Base-by-base conservation (phyloP, 805 yeast genomes). In the Kazachstania martiniae region DNA sequence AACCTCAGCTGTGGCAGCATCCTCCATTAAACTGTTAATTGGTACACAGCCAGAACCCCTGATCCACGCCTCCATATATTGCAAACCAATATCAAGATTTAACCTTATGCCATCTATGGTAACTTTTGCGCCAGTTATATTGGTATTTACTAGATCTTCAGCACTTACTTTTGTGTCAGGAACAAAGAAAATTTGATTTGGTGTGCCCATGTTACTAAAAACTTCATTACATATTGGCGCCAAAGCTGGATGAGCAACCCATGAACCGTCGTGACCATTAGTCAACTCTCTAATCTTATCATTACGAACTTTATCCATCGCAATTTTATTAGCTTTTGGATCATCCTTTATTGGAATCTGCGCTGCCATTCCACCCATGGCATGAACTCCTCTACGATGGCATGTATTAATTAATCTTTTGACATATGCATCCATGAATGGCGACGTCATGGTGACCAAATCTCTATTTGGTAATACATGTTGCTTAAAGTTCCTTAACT, bases 361-460 rank as follows among this genome's bases (percentile, higher is more conserved):
- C 4, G 89, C 89, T 43, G 89, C 89, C 93, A 81, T 81, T 46
- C 93, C 93, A 47, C 93, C 91, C 75, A 81, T 77, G 12, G 89
- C 89, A 51, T 79, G 87, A 27, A 80, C 89, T 40, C 78, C 81
- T 61, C 89, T 70, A 49, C 72, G 67, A 55, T 81, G 93, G 56
- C 85, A 76, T 28, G 74, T 72, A 55, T 77, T 69, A 44, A 81
- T 82, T 55, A 81, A 65, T 48, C 77, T 68, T 46, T 74, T 73
- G 35, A 80, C 89, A 51, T 81, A 81, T 12, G 81, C 72, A 18
- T 78, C 65, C 89, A 81, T 80, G 59, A 81, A 81, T 38, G 87
- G 83, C 17, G 82, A 79, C 23, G 72, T 63, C 91, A 81, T 81
- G n/a, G 84, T 79, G 27, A 81, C 87, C 50, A 70, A 79, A 36